Base-by-base conservation (phyloP, 2,329 filamentous ascomycete species). In the Fusarium redolens region DNA sequence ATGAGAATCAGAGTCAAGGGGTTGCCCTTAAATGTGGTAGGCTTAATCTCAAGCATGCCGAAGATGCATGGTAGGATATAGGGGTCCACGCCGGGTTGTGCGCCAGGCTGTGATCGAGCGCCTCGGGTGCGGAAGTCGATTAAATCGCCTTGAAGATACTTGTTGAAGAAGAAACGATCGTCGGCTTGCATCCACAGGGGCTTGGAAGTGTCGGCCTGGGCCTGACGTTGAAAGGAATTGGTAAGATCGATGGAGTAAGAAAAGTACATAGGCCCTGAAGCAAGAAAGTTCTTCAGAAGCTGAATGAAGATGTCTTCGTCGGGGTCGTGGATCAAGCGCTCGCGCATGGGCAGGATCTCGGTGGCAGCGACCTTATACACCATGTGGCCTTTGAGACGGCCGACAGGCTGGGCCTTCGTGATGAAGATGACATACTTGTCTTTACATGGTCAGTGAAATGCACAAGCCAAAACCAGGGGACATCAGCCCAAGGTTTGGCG, bases 91-190 rank as follows among this genome's bases (percentile, higher is more conserved):
- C 88, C 92, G 7, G 92, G 87, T 78, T 97, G 94, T 31, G 92
- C 87, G 1, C 91, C 92, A 30, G 87, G 86, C 60, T 92, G 89
- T 61, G 90, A 88, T 70, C 92, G 85, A 44, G 87, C 88, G 48
- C 90, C 90, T 40, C 79, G 83, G 43, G 86, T 89, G 69, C 96
- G 91, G 80, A 97, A 97, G 81, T 97, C 91, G 78, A 98, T 97
- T 65, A 99, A 84, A 78, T 98, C 95, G 12, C 93, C 92, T 81
- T 96, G 94, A 54, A 98, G 89, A 82, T 97, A 97, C 72, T 92
- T 92, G 83, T 99, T 99, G 94, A 96, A 99, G 86, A 98, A 99
- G 87, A 99, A 99, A 73, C 96, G 94, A 81, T 98, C 95, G 82
- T 99, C 96, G 72, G 96, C 92, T 75, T 95, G 88, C 86, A 93